phyloP scores from a whole-genome alignment of 2,329 filamentous ascomycete genomes.

The Talaromyces sp. region DNA sequence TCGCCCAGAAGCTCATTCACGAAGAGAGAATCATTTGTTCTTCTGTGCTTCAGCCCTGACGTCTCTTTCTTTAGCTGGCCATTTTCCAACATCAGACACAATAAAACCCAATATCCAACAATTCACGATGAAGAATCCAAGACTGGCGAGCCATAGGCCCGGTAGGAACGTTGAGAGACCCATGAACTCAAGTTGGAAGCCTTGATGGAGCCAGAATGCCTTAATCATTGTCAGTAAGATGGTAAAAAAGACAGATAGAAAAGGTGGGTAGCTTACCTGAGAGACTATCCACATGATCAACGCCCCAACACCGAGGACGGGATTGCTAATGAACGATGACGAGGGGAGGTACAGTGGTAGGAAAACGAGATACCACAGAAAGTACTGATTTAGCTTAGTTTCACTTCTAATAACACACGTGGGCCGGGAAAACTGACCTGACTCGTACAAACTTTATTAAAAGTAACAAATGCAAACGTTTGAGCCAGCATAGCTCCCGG shows the following conservation, averaged over 20 bases:
- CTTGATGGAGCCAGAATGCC: slow-evolving; percentile 72
- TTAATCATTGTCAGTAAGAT: slow-evolving; percentile 23
- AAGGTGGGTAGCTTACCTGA: slow-evolving; percentile 51
- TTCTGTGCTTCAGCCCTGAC: not conserved
- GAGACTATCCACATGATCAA: slow-evolving; percentile 70
- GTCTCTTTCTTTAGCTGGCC: not conserved
- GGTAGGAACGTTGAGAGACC: slow-evolving; percentile 82
- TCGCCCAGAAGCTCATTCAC: not conserved
- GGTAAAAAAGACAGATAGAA: not conserved
- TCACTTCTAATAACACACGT: no score
- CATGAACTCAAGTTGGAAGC: slow-evolving; percentile 73
- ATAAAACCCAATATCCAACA: slow-evolving; percentile 83
- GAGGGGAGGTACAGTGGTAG: slow-evolving; percentile 83
- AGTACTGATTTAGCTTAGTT: no score
- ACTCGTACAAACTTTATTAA: slow-evolving; percentile 98
- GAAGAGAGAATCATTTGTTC: not conserved
- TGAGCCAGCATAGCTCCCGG: slow-evolving; percentile 86
- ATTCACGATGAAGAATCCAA: slow-evolving; percentile 82
- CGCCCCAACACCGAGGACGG: slow-evolving; percentile 62
- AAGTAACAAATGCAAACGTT: slow-evolving; percentile 94
- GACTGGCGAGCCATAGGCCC: slow-evolving; percentile 72
- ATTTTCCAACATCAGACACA: slow-evolving; percentile 59
- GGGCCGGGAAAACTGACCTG: slow-evolving; percentile 60
- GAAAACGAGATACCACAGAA: slow-evolving; percentile 96
- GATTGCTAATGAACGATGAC: slow-evolving; percentile 67